phyloP scores from a whole-genome alignment of 2,329 filamentous ascomycete species.

The Pseudogymnoascus sp. region DNA sequence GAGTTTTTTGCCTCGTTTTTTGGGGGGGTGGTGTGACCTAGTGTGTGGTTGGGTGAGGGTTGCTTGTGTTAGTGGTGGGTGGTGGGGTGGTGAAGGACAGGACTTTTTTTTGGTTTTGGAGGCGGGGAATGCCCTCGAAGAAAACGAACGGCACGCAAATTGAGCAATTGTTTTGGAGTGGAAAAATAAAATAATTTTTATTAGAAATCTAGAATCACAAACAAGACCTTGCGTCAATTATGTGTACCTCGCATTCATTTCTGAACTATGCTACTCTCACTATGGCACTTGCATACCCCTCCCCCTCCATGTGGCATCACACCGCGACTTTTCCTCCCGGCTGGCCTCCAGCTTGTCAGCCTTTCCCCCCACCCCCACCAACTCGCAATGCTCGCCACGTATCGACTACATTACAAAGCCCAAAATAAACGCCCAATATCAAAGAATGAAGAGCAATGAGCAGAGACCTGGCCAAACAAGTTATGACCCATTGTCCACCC shows the following conservation, averaged over 20 bases:
- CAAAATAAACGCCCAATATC: slow-evolving; percentile 6
- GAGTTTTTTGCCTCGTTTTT: neutral
- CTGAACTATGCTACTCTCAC: neutral
- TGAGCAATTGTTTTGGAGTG: neutral
- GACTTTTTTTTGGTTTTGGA: too few species aligned
- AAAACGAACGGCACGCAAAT: too few species aligned
- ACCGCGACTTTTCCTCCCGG: neutral
- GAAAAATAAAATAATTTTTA: neutral
- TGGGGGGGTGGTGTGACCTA: too few species aligned
- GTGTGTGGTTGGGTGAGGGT: neutral
- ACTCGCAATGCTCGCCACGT: slow-evolving; percentile 30
- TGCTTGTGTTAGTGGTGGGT: neutral
- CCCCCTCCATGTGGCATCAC: neutral
- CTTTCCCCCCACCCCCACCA: slow-evolving; percentile 10
- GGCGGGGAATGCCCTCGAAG: too few species aligned
- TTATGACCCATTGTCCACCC: neutral
- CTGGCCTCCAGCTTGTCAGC: neutral
- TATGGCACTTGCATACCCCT: neutral
- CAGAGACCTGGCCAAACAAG: neutral
- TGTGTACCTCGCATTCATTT: neutral
- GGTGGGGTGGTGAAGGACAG: neutral
- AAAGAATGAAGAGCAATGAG: neutral
- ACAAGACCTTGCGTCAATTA: neutral
- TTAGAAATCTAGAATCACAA: neutral
- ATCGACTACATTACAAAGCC: slow-evolving; percentile 20